A percentile compares a stretch with the other conserved stretches of the same genome.
Evolutionary conservation across 148 eudicot genomes (phyloP).

Genomic region (Silene uniflora): DNA sequence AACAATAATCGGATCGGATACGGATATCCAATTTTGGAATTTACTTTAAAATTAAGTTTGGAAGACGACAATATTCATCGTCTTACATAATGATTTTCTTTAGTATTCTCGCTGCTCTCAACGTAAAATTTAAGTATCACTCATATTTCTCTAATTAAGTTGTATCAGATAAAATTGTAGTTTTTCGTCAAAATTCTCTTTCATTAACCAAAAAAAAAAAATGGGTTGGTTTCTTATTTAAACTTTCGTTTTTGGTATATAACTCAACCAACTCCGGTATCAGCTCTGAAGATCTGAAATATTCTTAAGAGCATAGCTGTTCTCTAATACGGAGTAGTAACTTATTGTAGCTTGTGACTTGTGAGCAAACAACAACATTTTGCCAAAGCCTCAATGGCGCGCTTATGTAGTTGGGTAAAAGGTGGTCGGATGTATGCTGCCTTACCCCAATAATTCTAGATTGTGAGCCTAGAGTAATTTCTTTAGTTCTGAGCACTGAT

Average conservation of each 20-base stretch:
- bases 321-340: too few species aligned
- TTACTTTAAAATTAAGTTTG: too few species aligned
- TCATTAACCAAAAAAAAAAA: not conserved
- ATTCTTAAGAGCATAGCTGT: not conserved
- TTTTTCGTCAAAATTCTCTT: not conserved
- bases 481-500: constrained; percentile 8
- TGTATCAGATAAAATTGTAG: too few species aligned
- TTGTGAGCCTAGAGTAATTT: not conserved
- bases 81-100: too few species aligned
- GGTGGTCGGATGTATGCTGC: not conserved
- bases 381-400: too few species aligned
- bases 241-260: not conserved
- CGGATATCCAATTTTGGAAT: too few species aligned
- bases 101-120: too few species aligned
- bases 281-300: not conserved
- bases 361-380: too few species aligned
- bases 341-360: not conserved
- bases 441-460: not conserved
- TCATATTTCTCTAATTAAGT: too few species aligned
- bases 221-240: not conserved
- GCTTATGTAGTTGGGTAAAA: not conserved
- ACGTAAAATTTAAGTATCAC: too few species aligned
- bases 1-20: too few species aligned
- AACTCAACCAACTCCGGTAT: not conserved
- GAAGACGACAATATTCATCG: too few species aligned